Conservation (phyloP, 768 basidiomycete species). For the Naematelia aurantialba region DNA sequence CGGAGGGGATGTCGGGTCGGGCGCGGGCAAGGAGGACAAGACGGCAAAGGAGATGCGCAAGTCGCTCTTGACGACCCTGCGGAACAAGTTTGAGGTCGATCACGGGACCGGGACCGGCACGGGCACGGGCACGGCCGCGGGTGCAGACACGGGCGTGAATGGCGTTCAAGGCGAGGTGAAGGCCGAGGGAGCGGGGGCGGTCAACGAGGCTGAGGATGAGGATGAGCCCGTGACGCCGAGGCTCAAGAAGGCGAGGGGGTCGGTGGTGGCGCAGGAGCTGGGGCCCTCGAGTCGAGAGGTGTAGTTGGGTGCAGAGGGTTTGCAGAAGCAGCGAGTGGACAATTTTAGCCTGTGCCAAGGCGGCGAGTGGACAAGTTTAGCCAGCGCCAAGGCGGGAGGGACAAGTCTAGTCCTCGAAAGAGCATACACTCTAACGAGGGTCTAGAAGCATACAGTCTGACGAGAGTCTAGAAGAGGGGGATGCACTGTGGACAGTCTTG, state of each 20-base stretch:
- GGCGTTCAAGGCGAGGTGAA: conserved; percentile 4
- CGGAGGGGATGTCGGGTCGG: conserved; percentile 51
- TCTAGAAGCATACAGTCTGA: too few relatives aligned
- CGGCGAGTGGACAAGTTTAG: too few relatives aligned
- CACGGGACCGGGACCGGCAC: conserved; percentile 3
- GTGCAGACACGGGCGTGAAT: conserved; percentile 5
- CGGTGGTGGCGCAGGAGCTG: conserved; percentile 6
- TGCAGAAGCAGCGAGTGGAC: not conserved
- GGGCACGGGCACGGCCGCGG: conserved; percentile 2
- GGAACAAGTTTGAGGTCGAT: conserved; percentile 67
- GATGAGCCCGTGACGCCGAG: conserved; percentile 10
- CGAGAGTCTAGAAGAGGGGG: too few relatives aligned
- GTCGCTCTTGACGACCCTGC: conserved; percentile 75
- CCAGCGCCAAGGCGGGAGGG: too few relatives aligned
- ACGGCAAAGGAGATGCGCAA: conserved; percentile 79
- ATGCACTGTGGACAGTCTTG: too few relatives aligned
- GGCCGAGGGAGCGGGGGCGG: too few relatives aligned
- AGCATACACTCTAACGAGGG: too few relatives aligned
- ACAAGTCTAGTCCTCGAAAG: too few relatives aligned
- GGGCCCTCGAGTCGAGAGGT: not conserved
- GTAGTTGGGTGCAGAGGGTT: not conserved
- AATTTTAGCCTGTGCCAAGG: too few relatives aligned
- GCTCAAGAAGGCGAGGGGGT: conserved; percentile 33
- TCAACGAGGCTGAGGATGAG: conserved; percentile 4
- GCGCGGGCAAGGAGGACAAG: conserved; percentile 60